These are phyloP conservation scores for Flaveria sonorensis DNA, from an alignment of 129 eudicot species.

Conservation along the genomic window DNA sequence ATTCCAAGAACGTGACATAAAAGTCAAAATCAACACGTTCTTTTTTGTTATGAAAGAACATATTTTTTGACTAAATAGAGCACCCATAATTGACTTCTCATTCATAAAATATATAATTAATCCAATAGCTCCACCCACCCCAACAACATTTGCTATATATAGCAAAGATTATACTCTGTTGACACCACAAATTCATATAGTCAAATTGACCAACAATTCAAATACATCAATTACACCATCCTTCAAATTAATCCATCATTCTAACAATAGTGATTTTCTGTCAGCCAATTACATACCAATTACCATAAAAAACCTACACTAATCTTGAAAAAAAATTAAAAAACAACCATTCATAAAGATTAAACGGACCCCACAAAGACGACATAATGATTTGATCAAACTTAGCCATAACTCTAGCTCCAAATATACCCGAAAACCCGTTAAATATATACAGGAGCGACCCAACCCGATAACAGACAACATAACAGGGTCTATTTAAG, in stretches of 20 bases:
- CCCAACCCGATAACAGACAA: conserved; percentile 14
- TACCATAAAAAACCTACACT: conserved; percentile 19
- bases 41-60: conserved; percentile 22
- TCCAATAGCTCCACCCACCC: conserved; percentile 9
- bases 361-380: conserved; percentile 26
- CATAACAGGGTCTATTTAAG: conserved; percentile 3
- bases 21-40: conserved; percentile 27
- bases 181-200: conserved; percentile 6
- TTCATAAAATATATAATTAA: conserved; percentile 15
- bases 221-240: conserved; percentile 20
- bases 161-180: conserved; percentile 21
- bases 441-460: conserved; percentile 35
- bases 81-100: conserved; percentile 34
- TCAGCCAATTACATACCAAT: conserved; percentile 8
- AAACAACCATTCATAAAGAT: conserved; percentile 14
- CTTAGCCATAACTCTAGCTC: conserved; percentile 27
- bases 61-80: conserved; percentile 34
- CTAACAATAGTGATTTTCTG: conserved; percentile 25
- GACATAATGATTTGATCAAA: background rate
- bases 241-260: conserved; percentile 21
- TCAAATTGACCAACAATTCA: background rate
- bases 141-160: conserved; percentile 18
- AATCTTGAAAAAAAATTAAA: conserved; percentile 20
- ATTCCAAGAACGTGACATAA: conserved; percentile 18
- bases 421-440: conserved; percentile 25